Percentiles rank a stretch among this genome's conserved stretches.
Conservation (phyloP, 2,329 filamentous ascomycete species). For the Apiospora rasikravindrae region DNA sequence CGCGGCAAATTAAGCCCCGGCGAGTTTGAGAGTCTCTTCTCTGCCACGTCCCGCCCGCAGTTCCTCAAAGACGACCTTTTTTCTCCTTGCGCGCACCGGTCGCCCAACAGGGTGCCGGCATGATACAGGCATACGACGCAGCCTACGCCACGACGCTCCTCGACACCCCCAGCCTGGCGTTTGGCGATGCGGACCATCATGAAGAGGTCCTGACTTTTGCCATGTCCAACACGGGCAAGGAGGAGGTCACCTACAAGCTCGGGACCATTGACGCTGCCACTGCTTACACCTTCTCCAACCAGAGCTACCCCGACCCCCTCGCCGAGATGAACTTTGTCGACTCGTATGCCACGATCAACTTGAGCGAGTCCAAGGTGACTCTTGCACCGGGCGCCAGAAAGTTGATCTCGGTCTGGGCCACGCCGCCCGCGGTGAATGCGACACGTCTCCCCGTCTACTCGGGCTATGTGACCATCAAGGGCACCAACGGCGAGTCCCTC, state of each 20-base stretch:
- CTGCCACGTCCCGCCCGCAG: no score
- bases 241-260: conserved; percentile 44
- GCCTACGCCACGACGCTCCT: conserved; percentile 44
- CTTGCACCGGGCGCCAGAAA: conserved; percentile 38
- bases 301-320: conserved; percentile 26
- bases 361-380: conserved; percentile 28
- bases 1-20: conserved; percentile 39
- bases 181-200: conserved; percentile 52
- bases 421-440: conserved; percentile 45
- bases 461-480: conserved; percentile 52
- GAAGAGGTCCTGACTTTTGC: conserved; percentile 36
- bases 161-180: conserved; percentile 44
- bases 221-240: conserved; percentile 45
- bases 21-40: no score
- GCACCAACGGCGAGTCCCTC: conserved; percentile 34
- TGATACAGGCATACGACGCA: conserved; percentile 48
- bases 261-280: conserved; percentile 43
- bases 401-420: conserved; percentile 50
- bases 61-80: neutral
- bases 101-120: conserved; percentile 48
- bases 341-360: no score
- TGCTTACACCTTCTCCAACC: conserved; percentile 41
- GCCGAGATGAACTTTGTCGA: neutral
- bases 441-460: conserved; percentile 53
- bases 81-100: conserved; percentile 37